phyloP scores from a whole-genome alignment of 2,329 filamentous ascomycete genomes.

The Chaetomiaceae sp. region DNA sequence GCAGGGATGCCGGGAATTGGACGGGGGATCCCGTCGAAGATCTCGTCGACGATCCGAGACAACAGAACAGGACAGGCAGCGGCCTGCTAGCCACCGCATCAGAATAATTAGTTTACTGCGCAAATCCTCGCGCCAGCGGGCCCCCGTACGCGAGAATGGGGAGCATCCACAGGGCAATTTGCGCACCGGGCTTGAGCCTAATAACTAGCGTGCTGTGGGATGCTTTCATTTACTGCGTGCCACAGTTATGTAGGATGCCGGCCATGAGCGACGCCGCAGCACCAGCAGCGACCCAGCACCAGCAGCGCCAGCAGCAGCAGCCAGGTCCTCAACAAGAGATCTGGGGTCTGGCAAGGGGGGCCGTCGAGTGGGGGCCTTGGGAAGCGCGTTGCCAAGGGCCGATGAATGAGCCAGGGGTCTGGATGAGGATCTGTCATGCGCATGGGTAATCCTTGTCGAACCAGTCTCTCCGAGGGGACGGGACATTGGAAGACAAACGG shows the following conservation, averaged over 20 bases:
- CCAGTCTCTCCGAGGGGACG: constrained; percentile 20
- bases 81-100: constrained; percentile 17
- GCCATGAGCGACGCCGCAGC: no score
- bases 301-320: background rate
- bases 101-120: constrained; percentile 16
- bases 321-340: background rate
- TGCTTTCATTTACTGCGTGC: background rate
- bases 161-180: background rate
- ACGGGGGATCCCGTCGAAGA: constrained; percentile 16
- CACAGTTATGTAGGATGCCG: background rate
- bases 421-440: constrained; percentile 21
- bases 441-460: constrained; percentile 17
- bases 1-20: constrained; percentile 16
- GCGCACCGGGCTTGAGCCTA: background rate
- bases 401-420: constrained; percentile 17
- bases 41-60: constrained; percentile 17
- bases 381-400: constrained; percentile 17
- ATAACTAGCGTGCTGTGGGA: background rate
- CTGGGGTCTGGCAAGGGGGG: background rate
- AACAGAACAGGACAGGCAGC: constrained; percentile 6
- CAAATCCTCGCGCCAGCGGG: constrained; percentile 10
- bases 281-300: no score
- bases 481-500: constrained; percentile 18
- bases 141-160: constrained; percentile 1
- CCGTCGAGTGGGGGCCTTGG: no score